Evolutionary conservation across 805 yeast species (phyloP), one percentile per base, ranked within the genome.

Genomic region (Kodamaea fukazawae): DNA sequence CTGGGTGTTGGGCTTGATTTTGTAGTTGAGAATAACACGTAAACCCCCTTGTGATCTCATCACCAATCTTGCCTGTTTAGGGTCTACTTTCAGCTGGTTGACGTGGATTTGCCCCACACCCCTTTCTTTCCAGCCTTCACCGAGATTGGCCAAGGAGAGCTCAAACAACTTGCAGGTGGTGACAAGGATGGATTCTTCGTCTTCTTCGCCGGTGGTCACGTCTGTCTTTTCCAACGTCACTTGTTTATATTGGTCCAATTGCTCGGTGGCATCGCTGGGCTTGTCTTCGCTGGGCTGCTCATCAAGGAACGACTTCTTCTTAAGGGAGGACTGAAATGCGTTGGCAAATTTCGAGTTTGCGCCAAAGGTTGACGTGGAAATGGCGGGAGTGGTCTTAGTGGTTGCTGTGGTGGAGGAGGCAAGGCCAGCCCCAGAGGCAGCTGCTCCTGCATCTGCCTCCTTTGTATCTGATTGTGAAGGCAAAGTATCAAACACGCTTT

Each of bases 121-220:
- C 54, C 93, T 78, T 62, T 93, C 99, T 58, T 87, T 93, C 99
- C 99, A 93, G 2, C 96, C 96, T 12, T 74, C 79, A 7, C 75
- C 58, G 3, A 84, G 70, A 27, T 79, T 75, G 0, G 81, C 66
- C 22, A 90, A 66, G 52, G 86, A 85, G 50, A 87, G 65, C 22
- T 77, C 80, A 57, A 90, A 93, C 18, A 93, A 65, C 55, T 90
- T 87, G 3, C 95, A 87, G 34, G 83, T 80, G 28, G 84, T 75
- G 32, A 78, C 77, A 58, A 77, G 86, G 6, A 82, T 55, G 0
- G 85, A 76, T 25, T 69, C 70, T 57, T 93, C 99, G 41, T 78
- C 71, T 60, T 93, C 99, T 60, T 93, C 99, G 1, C 98, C 99
- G 0, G 98, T 88, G 42, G 79, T 73, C 8, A 81, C 65, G 47